Conservation (phyloP, 2,329 filamentous ascomycete species). For the Teratosphaeria pseudoeucalypti region DNA sequence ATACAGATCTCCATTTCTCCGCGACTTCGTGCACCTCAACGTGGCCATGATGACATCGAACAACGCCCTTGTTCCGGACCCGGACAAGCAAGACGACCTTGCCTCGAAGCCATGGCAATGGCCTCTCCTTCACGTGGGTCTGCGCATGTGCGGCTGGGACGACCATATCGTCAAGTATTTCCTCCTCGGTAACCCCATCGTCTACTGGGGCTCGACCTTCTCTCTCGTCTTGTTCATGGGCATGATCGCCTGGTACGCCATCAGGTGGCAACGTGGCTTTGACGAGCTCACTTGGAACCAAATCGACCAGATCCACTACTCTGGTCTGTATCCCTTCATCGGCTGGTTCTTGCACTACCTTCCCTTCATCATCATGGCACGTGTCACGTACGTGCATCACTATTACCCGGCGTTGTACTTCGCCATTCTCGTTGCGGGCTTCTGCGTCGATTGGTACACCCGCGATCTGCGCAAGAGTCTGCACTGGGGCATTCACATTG, state of each 20-base stretch:
- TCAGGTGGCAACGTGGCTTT: conserved; percentile 95
- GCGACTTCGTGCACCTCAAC: conserved; percentile 95
- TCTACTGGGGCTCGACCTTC: conserved; percentile 89
- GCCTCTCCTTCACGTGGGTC: conserved; percentile 87
- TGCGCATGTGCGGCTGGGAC: conserved; percentile 98
- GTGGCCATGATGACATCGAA: conserved; percentile 99
- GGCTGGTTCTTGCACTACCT: conserved; percentile 96
- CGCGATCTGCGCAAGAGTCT: conserved; percentile 53
- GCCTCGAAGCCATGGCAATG: conserved; percentile 98
- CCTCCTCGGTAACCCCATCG: conserved; percentile 87
- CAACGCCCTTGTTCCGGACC: conserved; percentile 93
- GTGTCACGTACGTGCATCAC: conserved; percentile 98
- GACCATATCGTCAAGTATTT: conserved; percentile 96
- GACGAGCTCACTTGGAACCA: conserved; percentile 67
- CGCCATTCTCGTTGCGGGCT: conserved; percentile 80
- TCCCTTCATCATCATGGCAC: conserved; percentile 93
- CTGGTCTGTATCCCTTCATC: conserved; percentile 78
- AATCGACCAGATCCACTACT: conserved; percentile 90
- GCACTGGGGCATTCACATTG: conserved; percentile 59
- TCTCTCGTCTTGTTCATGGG: conserved; percentile 63
- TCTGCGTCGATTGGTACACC: conserved; percentile 76
- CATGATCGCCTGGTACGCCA: conserved; percentile 69
- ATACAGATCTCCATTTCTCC: conserved; percentile 94
- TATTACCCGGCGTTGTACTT: conserved; percentile 99
- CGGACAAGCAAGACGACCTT: conserved; percentile 97